These are phyloP conservation scores for Saturnispora sekii DNA, from an alignment of 805 yeast species.

Conservation along the genomic window DNA sequence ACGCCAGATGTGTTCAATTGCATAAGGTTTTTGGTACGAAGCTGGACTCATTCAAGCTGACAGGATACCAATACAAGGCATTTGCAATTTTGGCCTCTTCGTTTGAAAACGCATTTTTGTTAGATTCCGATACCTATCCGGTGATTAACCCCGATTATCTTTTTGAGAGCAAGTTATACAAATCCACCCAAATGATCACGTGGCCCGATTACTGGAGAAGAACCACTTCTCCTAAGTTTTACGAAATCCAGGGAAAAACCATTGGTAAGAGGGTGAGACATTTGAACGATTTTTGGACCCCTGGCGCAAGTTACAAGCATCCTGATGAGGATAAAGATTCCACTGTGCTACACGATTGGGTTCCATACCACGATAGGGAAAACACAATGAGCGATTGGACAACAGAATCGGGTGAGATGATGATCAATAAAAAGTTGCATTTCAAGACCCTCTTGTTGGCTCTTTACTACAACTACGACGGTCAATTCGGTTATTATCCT, in stretches of 20 bases:
- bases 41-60: conserved; percentile 17
- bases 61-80: conserved; percentile 32
- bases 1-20: conserved; percentile 35
- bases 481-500: conserved; percentile 49
- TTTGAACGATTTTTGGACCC: conserved; percentile 19
- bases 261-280: conserved; percentile 30
- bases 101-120: conserved; percentile 35
- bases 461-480: conserved; percentile 50
- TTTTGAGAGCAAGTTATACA: conserved; percentile 36
- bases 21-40: conserved; percentile 29
- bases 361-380: conserved; percentile 47
- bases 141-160: conserved; percentile 41
- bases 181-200: conserved; percentile 37
- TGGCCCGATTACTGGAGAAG: conserved; percentile 76
- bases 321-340: conserved; percentile 16
- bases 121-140: conserved; percentile 39
- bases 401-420: conserved; percentile 56
- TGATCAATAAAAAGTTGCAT: conserved; percentile 48
- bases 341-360: conserved; percentile 14
- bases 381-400: conserved; percentile 55
- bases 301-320: conserved; percentile 12
- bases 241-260: conserved; percentile 40
- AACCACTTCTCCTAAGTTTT: conserved; percentile 49
- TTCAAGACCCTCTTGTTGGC: conserved; percentile 45
- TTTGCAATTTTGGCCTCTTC: conserved; percentile 40